A percentile compares a stretch with the other conserved stretches of the same genome.
Conservation (phyloP, 1,284 basidiomycete species). For the Fereydounia khargensis region DNA sequence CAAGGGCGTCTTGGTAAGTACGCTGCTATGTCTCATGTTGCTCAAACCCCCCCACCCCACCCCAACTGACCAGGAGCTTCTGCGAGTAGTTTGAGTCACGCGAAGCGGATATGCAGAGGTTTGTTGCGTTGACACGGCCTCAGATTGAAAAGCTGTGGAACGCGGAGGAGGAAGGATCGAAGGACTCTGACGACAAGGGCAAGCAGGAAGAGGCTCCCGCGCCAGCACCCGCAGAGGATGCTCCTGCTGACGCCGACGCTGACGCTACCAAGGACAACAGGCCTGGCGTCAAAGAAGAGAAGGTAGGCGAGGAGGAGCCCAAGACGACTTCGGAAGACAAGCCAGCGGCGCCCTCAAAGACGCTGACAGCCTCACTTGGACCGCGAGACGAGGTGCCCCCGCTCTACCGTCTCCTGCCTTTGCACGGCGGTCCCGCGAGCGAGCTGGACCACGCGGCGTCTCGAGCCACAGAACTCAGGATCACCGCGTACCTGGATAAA, state of each 20-base stretch:
- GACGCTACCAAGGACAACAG: too few relatives aligned
- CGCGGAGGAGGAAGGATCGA: too few relatives aligned
- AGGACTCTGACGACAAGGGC: too few relatives aligned
- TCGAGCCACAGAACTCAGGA: conserved; percentile 3
- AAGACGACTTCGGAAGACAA: too few relatives aligned
- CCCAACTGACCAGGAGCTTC: too few relatives aligned
- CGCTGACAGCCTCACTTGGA: too few relatives aligned
- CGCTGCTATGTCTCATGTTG: too few relatives aligned
- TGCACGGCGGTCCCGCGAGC: not conserved
- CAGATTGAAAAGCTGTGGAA: conserved; percentile 26
- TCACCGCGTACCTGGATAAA: conserved; percentile 66
- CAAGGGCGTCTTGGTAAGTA: conserved; percentile 72
- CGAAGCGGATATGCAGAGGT: conserved; percentile 22
- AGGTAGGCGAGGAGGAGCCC: not conserved
- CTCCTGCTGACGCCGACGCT: not conserved
- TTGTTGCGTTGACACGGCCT: conserved; percentile 14
- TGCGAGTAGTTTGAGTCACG: conserved; percentile 29
- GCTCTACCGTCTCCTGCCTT: conserved; percentile 9
- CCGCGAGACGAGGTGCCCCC: conserved; percentile 15
- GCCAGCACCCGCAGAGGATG: too few relatives aligned
- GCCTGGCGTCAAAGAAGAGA: not conserved
- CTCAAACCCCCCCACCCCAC: too few relatives aligned
- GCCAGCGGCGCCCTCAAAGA: too few relatives aligned
- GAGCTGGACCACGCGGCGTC: not conserved
- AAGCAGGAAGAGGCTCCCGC: too few relatives aligned